Evolutionary conservation across 805 yeast species (phyloP), one percentile per base, ranked within the genome.

Genomic region (Torulaspora indica): DNA sequence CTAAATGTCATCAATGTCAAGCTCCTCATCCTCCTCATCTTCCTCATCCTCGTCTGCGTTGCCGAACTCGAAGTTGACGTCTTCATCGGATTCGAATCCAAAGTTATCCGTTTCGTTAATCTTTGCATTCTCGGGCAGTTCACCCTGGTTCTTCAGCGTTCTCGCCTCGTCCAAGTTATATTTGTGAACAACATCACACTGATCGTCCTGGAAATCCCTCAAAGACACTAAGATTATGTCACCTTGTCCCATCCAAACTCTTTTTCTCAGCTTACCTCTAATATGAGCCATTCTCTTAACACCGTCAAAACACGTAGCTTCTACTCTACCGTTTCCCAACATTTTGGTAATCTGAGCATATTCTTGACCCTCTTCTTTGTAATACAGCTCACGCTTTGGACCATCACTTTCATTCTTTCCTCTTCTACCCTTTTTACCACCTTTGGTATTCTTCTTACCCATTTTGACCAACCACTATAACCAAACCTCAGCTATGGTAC

Each of bases 221-320:
- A 93, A 79, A 6, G 96, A 90, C 38, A 91, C 93, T 64, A 93
- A 75, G 57, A 93, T 88, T 59, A 93, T 93, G 67, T 93, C 99
- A 74, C 98, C 98, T 69, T 89, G 98, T 38, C 86, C 86, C 88
- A 93, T 90, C 99, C 99, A 93, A 49, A 93, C 98, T 79, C 91
- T 93, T 83, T 93, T 93, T 79, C 99, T 86, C 73, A 93, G 79
- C 68, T 93, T 93, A 61, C 99, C 99, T 78, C 99, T 87, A 64
- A 93, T 93, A 66, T 91, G 98, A 14, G 95, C 98, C 79, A 89
- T 79, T 75, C 99, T 82, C 67, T 81, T 86, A 57, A 76, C 75
- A 54, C 95, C 96, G 64, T 93, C 99, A 63, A 93, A 93, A 73
- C 98, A 93, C 40, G 81, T 69, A 43, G 95, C 96, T 68, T 90